These are phyloP conservation scores for Hirsutella minnesotensis DNA, from an alignment of 2,329 filamentous ascomycete species.

Conservation along the genomic window DNA sequence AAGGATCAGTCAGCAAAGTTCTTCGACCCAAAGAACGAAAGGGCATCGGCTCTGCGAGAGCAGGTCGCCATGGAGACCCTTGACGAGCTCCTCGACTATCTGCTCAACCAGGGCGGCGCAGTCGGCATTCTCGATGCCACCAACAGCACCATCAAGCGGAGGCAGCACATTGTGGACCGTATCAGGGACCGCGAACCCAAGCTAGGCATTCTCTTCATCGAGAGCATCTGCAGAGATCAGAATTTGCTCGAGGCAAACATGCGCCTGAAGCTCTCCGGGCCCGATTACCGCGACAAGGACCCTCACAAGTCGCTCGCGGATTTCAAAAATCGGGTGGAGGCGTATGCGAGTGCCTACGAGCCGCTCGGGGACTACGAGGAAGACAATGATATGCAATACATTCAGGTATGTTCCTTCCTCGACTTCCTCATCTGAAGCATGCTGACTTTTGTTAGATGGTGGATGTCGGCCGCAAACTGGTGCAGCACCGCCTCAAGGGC, in stretches of 20 bases:
- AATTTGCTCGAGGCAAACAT: constrained; percentile 88
- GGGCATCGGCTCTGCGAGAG: constrained; percentile 73
- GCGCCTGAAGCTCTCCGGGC: constrained; percentile 89
- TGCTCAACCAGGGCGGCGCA: constrained; percentile 69
- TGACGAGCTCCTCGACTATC: constrained; percentile 84
- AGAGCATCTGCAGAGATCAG: constrained; percentile 82
- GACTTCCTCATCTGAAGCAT: constrained; percentile 12
- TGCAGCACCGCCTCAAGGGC: constrained; percentile 80
- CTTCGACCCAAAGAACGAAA: constrained; percentile 82
- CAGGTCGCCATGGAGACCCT: constrained; percentile 86
- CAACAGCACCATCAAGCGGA: constrained; percentile 82
- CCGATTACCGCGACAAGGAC: constrained; percentile 92
- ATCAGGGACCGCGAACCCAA: constrained; percentile 76
- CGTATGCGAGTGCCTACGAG: constrained; percentile 90
- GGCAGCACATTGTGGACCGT: constrained; percentile 71
- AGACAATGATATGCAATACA: constrained; percentile 81
- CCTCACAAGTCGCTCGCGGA: constrained; percentile 73
- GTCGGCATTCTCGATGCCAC: constrained; percentile 96
- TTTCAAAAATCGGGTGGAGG: constrained; percentile 83
- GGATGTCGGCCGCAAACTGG: constrained; percentile 88
- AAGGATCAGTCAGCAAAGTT: constrained; percentile 82
- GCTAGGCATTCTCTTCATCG: constrained; percentile 86
- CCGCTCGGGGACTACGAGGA: constrained; percentile 88
- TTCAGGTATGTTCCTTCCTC: constrained; percentile 43
- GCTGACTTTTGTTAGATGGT: constrained; percentile 56